Percentiles rank a stretch among this genome's conserved stretches.
Conservation (phyloP, 2,329 filamentous ascomycete species). For the Arthrobotrys musiformis region DNA sequence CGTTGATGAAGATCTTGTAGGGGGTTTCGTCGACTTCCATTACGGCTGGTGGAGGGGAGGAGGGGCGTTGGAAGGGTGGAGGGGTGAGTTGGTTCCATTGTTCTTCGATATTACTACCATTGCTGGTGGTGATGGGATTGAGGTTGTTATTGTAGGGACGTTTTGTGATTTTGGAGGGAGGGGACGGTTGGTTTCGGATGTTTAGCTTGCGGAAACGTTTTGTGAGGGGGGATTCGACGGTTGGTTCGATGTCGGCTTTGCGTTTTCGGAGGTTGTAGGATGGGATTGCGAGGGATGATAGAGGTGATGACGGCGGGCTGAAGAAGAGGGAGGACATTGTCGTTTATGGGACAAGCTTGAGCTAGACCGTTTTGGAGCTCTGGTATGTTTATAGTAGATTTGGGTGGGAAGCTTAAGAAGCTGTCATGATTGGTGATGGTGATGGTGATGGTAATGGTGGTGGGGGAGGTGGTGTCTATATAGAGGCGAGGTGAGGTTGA, state of each 20-base stretch:
- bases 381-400: background rate
- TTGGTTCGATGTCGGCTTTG: constrained; percentile 56
- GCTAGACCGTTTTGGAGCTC: too few relatives aligned
- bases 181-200: constrained; percentile 60
- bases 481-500: background rate
- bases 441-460: background rate
- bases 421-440: background rate
- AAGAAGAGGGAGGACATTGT: too few relatives aligned
- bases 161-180: constrained; percentile 55
- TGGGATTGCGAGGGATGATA: background rate
- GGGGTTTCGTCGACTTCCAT: constrained; percentile 69
- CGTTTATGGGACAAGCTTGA: too few relatives aligned
- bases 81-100: constrained; percentile 88
- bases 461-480: constrained; percentile 20
- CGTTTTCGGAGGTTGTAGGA: constrained; percentile 54
- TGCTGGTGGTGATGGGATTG: too few relatives aligned
- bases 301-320: constrained; percentile 28
- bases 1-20: constrained; percentile 83
- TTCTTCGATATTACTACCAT: constrained; percentile 30
- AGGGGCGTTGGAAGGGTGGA: constrained; percentile 60
- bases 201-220: constrained; percentile 70
- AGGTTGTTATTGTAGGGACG: too few relatives aligned
- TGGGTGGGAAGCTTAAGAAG: background rate
- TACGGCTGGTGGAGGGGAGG: constrained; percentile 38
- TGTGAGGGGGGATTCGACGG: constrained; percentile 60